Base-by-base conservation (phyloP, 2,329 filamentous ascomycete genomes). In the Fusarium sp. region DNA sequence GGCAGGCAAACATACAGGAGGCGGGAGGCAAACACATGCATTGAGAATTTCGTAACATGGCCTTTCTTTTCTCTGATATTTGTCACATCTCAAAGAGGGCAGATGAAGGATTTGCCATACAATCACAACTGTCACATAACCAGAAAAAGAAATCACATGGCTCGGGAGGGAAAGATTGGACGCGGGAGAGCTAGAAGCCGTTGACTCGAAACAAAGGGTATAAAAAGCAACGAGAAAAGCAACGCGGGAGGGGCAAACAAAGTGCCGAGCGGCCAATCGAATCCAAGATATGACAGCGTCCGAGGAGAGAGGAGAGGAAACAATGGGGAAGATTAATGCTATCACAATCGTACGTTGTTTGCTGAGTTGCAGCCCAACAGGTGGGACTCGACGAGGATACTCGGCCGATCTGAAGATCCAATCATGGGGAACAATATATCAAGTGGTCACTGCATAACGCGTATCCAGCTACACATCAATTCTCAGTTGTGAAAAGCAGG, bases 131-230 rank as follows among this genome's bases (percentile, higher is more conserved):
- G 36, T 36, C 35, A 20, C n/a, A 29, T 18, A 36, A 11, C 18
- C 5, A 31, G 33, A 43, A 43, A 42, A 17, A 14, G 20, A 29
- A 20, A 50, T 20, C 5, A 18, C 20, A 21, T 21, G 14, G 23
- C 31, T 57, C 43, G 21, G 39, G 43, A 31, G 58, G 58, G 35
- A 43, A 57, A 6, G 58, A 63, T 13, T 63, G 58, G 18, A 55
- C 37, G 3, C 25, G 52, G 43, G 43, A 50, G 18, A 39, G 52
- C 17, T 21, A n/a, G 41, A 33, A 10, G 29, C 29, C 40, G 40
- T 20, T 52, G 47, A 29, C 35, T 42, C 35, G 47, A 56, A 56
- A 37, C 20, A n/a, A 40, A 10, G 47, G n/a, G 1, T 5, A 15
- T 15, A 27, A n/a, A 31, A 31, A 33, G 14, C 31, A 33, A 33